Base-by-base conservation (phyloP, 2,329 filamentous ascomycete genomes). In the Lecanicillium sp. region DNA sequence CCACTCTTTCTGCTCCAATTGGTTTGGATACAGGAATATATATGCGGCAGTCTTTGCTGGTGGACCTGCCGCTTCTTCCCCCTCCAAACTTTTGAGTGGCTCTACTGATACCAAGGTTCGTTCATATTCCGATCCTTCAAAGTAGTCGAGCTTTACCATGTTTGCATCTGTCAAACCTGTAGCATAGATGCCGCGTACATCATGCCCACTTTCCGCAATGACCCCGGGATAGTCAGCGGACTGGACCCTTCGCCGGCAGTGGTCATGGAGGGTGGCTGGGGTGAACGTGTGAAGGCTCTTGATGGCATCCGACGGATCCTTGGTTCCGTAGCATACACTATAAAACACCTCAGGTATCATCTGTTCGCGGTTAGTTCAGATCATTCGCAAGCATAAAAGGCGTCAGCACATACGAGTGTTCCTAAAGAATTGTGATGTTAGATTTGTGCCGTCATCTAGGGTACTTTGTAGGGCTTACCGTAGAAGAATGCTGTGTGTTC, bases 271-370 rank as follows among this genome's bases (percentile, higher is more conserved):
- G n/a, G 94, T 64, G 12, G 89, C 89, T 0, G 87, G 85, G 0
- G 70, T 70, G 56, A 87, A 78, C 1, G 60, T 74, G 45, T 76
- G 76, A 27, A 90, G 65, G 33, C 75, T 57, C 40, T 63, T 53
- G 28, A 73, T 57, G 58, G 68, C 52, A 58, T 72, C 27, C 53
- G 75, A 53, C 45, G 70, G 67, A 5, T 56, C 50, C 13, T 64
- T 58, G 8, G 63, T 62, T 48, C 79, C 76, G 62, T 89, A 85
- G 59, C 85, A 85, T 31, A 95, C 88, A 25, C 83, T 83, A 63
- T 84, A 83, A 50, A 96, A 86, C 51, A 96, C 80, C 53, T 83
- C 77, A 0, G 83, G 78, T n/a, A 82, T 84, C 88, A 95, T 95
- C 64, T 67, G 33, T 6, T n/a, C 8, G 1, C 12, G 27, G 14